Evolutionary conservation across 2,329 filamentous ascomycete genomes (phyloP).

Genomic region (Malbranchea zuffiana): DNA sequence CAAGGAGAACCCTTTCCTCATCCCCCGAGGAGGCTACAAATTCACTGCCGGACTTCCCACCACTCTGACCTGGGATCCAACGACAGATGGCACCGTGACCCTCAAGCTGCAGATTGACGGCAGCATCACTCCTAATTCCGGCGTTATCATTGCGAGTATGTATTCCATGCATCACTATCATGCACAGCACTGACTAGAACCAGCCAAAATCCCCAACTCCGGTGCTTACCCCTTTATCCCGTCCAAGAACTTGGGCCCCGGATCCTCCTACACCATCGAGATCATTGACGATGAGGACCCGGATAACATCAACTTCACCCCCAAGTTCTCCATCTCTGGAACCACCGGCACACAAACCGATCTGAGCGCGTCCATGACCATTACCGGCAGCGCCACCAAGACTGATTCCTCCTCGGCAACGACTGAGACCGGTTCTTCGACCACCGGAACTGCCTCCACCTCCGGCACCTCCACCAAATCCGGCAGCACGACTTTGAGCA

Average conservation of each 20-base stretch:
- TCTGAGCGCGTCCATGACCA: conserved; percentile 23
- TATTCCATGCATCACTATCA: conserved; percentile 9
- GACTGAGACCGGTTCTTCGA: conserved; percentile 19
- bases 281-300: conserved; percentile 41
- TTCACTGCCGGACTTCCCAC: conserved; percentile 39
- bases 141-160: conserved; percentile 36
- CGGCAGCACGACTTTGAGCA: conserved; percentile 6
- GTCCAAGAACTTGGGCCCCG: conserved; percentile 30
- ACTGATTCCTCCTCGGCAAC: conserved; percentile 18
- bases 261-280: conserved; percentile 43
- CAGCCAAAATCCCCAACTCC: conserved; percentile 40
- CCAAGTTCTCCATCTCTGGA: conserved; percentile 41
- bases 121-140: conserved; percentile 31
- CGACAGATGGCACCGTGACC: conserved; percentile 41
- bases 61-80: conserved; percentile 41
- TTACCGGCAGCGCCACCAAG: conserved; percentile 15
- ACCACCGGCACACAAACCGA: conserved; percentile 29
- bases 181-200: conserved; percentile 1
- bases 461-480: conserved; percentile 1
- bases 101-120: conserved; percentile 41
- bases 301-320: conserved; percentile 41
- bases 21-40: conserved; percentile 32
- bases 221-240: conserved; percentile 42
- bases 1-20: conserved; percentile 39
- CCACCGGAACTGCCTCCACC: conserved; percentile 16